phyloP scores from a whole-genome alignment of 768 basidiomycete species.

The Trametopsis cervina region DNA sequence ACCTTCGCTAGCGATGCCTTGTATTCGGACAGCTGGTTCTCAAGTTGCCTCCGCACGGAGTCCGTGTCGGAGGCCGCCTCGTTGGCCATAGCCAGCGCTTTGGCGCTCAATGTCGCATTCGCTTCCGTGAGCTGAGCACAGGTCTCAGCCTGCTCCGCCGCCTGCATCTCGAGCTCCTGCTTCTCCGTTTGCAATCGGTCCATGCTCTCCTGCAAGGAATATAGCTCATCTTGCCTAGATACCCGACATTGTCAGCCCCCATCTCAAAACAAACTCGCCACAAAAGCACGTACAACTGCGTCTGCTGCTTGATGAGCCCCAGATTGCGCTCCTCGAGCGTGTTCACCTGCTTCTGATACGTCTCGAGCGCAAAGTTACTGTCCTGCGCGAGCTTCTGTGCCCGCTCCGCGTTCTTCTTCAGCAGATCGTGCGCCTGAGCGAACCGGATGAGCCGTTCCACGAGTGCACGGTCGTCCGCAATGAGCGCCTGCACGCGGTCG shows the following conservation, averaged over 20 bases:
- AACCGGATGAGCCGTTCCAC: slow-evolving; percentile 81
- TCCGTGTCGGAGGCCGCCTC: slow-evolving; percentile 55
- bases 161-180: slow-evolving; percentile 58
- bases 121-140: slow-evolving; percentile 68
- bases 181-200: slow-evolving; percentile 59
- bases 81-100: slow-evolving; percentile 62
- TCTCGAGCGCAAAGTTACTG: slow-evolving; percentile 70
- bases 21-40: slow-evolving; percentile 54
- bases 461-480: slow-evolving; percentile 76
- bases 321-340: slow-evolving; percentile 72
- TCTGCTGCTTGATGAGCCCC: slow-evolving; percentile 41
- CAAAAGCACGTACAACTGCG: slow-evolving; percentile 41
- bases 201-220: slow-evolving; percentile 50
- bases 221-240: slow-evolving; percentile 59
- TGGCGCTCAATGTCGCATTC: slow-evolving; percentile 71
- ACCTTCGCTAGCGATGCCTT: slow-evolving; percentile 56
- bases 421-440: slow-evolving; percentile 82
- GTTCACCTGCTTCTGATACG: slow-evolving; percentile 84
- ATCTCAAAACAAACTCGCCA: background rate
- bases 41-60: slow-evolving; percentile 53
- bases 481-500: slow-evolving; percentile 68
- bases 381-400: slow-evolving; percentile 89
- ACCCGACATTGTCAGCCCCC: slow-evolving; percentile 2
- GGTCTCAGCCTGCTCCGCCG: slow-evolving; percentile 69
- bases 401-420: slow-evolving; percentile 88